Conservation (phyloP, 2,329 filamentous ascomycete species). For the Claviceps pazoutovae region DNA sequence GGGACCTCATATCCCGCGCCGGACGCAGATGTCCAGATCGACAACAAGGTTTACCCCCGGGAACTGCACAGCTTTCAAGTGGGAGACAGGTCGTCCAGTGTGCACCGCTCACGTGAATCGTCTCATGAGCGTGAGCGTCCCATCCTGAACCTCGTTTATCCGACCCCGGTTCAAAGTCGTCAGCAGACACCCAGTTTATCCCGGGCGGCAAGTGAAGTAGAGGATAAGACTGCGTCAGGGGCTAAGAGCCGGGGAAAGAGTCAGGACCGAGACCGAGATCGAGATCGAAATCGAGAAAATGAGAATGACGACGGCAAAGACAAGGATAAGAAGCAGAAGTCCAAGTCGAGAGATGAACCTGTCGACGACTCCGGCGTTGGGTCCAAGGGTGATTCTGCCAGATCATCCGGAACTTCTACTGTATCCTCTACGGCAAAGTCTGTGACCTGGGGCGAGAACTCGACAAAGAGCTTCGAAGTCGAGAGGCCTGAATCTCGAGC, state of each 20-base stretch:
- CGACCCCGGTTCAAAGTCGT: slow-evolving; percentile 36
- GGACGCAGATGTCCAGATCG: slow-evolving; percentile 49
- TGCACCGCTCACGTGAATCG: slow-evolving; percentile 34
- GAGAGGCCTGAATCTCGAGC: slow-evolving; percentile 39
- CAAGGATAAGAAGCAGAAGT: slow-evolving; percentile 8
- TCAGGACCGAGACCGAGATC: background rate
- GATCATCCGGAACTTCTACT: slow-evolving; percentile 8
- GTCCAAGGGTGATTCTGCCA: slow-evolving; percentile 28
- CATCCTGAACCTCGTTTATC: slow-evolving; percentile 45
- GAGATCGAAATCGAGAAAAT: background rate
- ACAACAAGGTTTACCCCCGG: slow-evolving; percentile 41
- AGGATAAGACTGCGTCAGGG: background rate
- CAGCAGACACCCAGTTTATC: slow-evolving; percentile 28
- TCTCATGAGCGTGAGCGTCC: slow-evolving; percentile 43
- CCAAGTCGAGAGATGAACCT: slow-evolving; percentile 11
- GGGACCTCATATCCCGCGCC: slow-evolving; percentile 41
- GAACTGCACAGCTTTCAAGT: slow-evolving; percentile 29
- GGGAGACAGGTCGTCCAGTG: slow-evolving; percentile 12
- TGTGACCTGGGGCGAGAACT: slow-evolving; percentile 52
- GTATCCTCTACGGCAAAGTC: slow-evolving; percentile 32
- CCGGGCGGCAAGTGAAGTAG: background rate
- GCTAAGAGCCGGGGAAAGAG: background rate
- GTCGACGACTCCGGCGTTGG: slow-evolving; percentile 23
- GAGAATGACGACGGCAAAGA: background rate
- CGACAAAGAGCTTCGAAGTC: slow-evolving; percentile 49